Evolutionary conservation across 1,284 basidiomycete species (phyloP).

Genomic region (Schizopora paradoxa): DNA sequence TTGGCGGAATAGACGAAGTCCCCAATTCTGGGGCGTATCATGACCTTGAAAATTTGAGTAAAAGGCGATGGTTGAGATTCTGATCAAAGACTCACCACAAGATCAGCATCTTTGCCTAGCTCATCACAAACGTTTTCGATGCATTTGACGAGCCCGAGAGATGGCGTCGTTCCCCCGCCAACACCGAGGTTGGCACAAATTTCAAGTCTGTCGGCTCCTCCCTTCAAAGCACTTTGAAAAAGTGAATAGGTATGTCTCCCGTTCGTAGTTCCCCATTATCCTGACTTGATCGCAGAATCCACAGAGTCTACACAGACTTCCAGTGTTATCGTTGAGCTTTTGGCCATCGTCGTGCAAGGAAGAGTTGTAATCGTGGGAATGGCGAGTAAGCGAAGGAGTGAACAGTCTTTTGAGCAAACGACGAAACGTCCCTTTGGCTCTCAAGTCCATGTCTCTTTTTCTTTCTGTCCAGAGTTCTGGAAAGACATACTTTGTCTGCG

Average conservation of each 20-base stretch:
- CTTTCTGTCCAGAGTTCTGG: too few species aligned
- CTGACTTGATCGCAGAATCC: conserved; percentile 64
- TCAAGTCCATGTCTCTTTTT: too few species aligned
- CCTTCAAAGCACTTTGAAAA: conserved; percentile 50
- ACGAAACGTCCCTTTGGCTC: too few species aligned
- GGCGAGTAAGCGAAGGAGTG: too few species aligned
- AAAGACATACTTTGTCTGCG: too few species aligned
- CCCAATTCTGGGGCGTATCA: conserved; percentile 74
- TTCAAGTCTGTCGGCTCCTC: conserved; percentile 71
- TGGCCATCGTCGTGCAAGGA: too few species aligned
- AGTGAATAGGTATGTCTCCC: not conserved
- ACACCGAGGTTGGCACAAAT: conserved; percentile 67
- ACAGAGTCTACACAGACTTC: conserved; percentile 81
- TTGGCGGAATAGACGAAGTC: conserved; percentile 66
- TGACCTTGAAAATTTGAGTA: conserved; percentile 40
- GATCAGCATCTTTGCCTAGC: conserved; percentile 40
- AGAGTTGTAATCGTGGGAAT: too few species aligned
- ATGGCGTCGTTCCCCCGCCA: conserved; percentile 78
- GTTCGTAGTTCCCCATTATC: conserved; percentile 18
- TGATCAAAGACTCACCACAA: conserved; percentile 52
- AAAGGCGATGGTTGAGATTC: conserved; percentile 4
- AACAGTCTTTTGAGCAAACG: too few species aligned
- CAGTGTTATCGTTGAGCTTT: conserved; percentile 33
- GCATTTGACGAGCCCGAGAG: conserved; percentile 57
- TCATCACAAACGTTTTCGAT: conserved; percentile 43